phyloP scores from a whole-genome alignment of 2,329 filamentous ascomycete genomes.

The Aspergillus chevalieri region DNA sequence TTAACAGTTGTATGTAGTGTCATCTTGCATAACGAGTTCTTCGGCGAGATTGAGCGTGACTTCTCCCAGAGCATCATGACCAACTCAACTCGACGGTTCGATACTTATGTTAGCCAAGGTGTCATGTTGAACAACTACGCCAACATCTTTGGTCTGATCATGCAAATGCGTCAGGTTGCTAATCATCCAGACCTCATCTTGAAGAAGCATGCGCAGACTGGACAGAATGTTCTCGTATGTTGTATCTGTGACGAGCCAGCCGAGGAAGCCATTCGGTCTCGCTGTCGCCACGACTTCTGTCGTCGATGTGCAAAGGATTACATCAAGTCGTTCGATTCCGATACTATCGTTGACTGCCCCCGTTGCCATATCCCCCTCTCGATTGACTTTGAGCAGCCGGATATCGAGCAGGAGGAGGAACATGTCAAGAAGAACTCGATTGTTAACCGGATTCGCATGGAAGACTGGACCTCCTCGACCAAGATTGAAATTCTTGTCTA shows the following conservation, averaged over 20 bases:
- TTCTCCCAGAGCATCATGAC: constrained; percentile 95
- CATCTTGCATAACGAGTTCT: constrained; percentile 88
- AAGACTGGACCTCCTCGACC: constrained; percentile 95
- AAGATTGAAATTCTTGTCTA: constrained; percentile 97
- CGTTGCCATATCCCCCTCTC: constrained; percentile 82
- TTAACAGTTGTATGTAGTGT: constrained; percentile 43
- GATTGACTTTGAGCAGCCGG: constrained; percentile 91
- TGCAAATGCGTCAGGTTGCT: constrained; percentile 98
- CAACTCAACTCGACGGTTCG: constrained; percentile 79
- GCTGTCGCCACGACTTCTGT: constrained; percentile 90
- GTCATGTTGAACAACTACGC: constrained; percentile 96
- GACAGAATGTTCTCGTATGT: constrained; percentile 85
- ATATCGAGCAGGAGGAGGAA: constrained; percentile 85
- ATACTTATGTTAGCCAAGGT: constrained; percentile 90
- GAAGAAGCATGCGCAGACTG: constrained; percentile 77
- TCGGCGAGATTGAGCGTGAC: constrained; percentile 91
- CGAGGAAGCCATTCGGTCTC: constrained; percentile 87
- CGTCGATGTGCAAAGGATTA: constrained; percentile 74
- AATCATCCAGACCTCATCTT: constrained; percentile 93
- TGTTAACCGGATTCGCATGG: constrained; percentile 98
- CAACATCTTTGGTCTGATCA: constrained; percentile 97
- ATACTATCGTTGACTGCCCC: constrained; percentile 62
- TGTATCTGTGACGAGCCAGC: constrained; percentile 95
- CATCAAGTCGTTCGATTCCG: constrained; percentile 64
- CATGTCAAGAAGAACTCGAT: constrained; percentile 91